phyloP scores from a whole-genome alignment of 1,139 yeast genomes.

The Kodamaea ohmeri region DNA sequence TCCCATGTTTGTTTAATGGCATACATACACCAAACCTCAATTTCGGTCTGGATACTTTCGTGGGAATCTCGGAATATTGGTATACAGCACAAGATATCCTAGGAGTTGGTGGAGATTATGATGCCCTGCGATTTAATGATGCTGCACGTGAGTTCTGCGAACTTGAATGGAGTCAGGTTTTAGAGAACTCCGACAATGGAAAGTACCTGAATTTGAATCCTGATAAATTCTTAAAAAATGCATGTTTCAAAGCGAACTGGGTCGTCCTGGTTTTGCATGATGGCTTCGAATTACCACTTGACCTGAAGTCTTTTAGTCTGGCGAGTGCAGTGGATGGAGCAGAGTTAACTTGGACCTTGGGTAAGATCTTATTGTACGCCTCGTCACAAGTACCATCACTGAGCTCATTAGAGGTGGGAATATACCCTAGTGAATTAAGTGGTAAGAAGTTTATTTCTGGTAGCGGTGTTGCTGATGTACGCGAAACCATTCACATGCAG shows the following conservation, averaged over 20 bases:
- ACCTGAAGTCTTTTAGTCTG: slow-evolving; percentile 58
- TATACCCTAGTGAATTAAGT: slow-evolving; percentile 51
- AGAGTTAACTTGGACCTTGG: slow-evolving; percentile 68
- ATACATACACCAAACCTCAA: slow-evolving; percentile 75
- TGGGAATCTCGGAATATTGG: slow-evolving; percentile 84
- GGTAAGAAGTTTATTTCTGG: slow-evolving; percentile 42
- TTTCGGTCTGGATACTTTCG: slow-evolving; percentile 66
- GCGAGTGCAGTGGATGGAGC: slow-evolving; percentile 57
- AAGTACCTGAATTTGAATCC: slow-evolving; percentile 49
- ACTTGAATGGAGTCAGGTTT: slow-evolving; percentile 56
- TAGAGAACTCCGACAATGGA: slow-evolving; percentile 50
- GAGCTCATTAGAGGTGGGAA: slow-evolving; percentile 38
- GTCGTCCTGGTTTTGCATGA: slow-evolving; percentile 73
- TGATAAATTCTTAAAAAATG: slow-evolving; percentile 50
- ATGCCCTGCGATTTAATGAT: slow-evolving; percentile 56
- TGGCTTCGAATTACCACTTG: slow-evolving; percentile 66
- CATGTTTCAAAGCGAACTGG: slow-evolving; percentile 85
- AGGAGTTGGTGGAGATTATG: slow-evolving; percentile 74
- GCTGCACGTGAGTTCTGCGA: slow-evolving; percentile 65
- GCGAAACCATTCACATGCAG: background rate
- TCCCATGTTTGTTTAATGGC: slow-evolving; percentile 78
- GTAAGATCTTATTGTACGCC: slow-evolving; percentile 58
- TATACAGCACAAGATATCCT: slow-evolving; percentile 81
- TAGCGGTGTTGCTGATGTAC: slow-evolving; percentile 15
- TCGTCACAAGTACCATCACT: slow-evolving; percentile 45